Percentiles rank a stretch among this genome's conserved stretches.
Conservation (phyloP, 768 basidiomycete genomes). For the Mrakia gelida region DNA sequence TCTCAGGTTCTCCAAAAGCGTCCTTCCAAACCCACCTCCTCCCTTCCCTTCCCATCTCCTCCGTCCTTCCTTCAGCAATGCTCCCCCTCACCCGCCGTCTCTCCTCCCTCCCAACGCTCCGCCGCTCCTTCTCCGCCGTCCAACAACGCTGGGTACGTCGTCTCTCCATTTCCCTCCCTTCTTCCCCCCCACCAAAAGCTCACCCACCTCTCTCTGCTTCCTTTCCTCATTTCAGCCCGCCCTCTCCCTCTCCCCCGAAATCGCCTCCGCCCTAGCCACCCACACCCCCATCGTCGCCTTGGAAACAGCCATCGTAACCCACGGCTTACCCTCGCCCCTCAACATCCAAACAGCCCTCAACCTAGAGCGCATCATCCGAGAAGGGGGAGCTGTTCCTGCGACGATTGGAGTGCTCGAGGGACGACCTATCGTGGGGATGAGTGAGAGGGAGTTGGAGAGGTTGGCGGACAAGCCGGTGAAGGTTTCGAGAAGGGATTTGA, state of each 20-base stretch:
- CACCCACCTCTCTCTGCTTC: not conserved
- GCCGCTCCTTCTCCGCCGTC: not conserved
- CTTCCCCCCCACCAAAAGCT: not conserved
- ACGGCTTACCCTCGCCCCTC: conserved; percentile 76
- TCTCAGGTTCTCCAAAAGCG: too few relatives aligned
- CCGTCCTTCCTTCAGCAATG: too few relatives aligned
- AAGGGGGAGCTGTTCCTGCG: conserved; percentile 75
- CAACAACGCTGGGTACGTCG: not conserved
- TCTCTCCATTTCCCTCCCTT: not conserved
- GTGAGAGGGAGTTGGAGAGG: conserved; percentile 57
- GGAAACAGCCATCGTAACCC: conserved; percentile 86
- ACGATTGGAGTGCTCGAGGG: conserved; percentile 83
- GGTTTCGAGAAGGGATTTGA: conserved; percentile 41
- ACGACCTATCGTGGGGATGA: conserved; percentile 77
- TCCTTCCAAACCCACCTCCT: too few relatives aligned
- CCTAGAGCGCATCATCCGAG: conserved; percentile 68
- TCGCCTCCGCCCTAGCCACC: conserved; percentile 67
- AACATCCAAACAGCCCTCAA: conserved; percentile 67
- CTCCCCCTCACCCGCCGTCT: not conserved
- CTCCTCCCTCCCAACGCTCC: not conserved
- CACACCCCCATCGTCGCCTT: conserved; percentile 75
- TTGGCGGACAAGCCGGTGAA: conserved; percentile 52
- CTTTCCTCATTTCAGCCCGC: not conserved
- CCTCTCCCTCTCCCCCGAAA: conserved; percentile 50
- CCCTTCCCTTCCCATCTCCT: too few relatives aligned